phyloP scores from a whole-genome alignment of 306 rosid genomes.

The Castanea mollissima region DNA sequence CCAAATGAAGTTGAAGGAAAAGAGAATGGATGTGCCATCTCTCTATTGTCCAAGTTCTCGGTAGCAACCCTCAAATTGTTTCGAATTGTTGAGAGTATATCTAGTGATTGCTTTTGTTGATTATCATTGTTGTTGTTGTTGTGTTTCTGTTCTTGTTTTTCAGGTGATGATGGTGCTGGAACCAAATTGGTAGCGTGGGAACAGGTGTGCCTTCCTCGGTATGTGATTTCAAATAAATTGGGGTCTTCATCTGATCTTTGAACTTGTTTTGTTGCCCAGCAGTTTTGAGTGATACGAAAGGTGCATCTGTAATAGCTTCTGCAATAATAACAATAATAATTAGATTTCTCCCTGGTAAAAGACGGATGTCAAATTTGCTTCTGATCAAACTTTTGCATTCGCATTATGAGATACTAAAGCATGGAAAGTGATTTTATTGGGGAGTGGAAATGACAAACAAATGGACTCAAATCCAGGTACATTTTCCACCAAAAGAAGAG shows the following conservation, averaged over 20 bases:
- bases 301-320: conserved; percentile 99
- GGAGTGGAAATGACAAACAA: too few species aligned
- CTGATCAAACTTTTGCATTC: not conserved
- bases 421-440: too few species aligned
- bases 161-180: conserved; percentile 57
- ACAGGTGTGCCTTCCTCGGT: conserved; percentile 77
- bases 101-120: conserved; percentile 32
- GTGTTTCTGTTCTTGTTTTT: conserved; percentile 44
- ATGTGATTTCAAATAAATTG: conserved; percentile 69
- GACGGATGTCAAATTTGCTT: not conserved
- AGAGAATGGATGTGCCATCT: conserved; percentile 46
- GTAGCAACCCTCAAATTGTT: conserved; percentile 26
- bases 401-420: not conserved
- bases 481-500: not conserved
- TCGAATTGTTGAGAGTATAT: conserved; percentile 14
- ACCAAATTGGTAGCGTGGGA: conserved; percentile 49
- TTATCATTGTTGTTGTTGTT: not conserved
- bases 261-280: conserved; percentile 94
- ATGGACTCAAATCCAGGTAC: too few species aligned
- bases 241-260: conserved; percentile 94
- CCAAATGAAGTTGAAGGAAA: conserved; percentile 59
- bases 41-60: conserved; percentile 36
- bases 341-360: conserved; percentile 18
- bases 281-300: conserved; percentile 65
- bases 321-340: conserved; percentile 32